These are phyloP conservation scores for Alternaria sp. DNA, from an alignment of 2,329 filamentous ascomycete genomes.

Conservation along the genomic window DNA sequence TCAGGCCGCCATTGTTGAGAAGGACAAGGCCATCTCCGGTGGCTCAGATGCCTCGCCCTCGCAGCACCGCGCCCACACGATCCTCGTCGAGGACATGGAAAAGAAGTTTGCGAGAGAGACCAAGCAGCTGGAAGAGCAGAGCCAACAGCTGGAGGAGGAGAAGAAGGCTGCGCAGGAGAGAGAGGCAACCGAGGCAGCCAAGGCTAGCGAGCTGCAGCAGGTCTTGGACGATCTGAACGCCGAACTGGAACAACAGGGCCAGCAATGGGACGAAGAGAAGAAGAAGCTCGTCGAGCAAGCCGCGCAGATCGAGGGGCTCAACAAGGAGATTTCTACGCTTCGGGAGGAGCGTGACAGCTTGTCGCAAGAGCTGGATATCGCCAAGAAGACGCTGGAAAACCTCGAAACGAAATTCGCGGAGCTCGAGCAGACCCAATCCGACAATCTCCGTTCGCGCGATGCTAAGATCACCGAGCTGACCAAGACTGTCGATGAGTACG, in stretches of 20 bases:
- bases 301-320: conserved; percentile 34
- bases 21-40: conserved; percentile 37
- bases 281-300: conserved; percentile 43
- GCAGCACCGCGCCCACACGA: conserved; percentile 28
- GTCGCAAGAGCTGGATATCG: conserved; percentile 25
- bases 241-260: conserved; percentile 44
- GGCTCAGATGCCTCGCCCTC: conserved; percentile 18
- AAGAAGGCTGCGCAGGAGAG: conserved; percentile 39
- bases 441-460: conserved; percentile 34
- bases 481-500: conserved; percentile 32
- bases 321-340: conserved; percentile 27
- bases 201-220: conserved; percentile 44
- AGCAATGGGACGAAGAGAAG: conserved; percentile 46
- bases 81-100: conserved; percentile 43
- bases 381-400: conserved; percentile 31
- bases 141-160: conserved; percentile 40
- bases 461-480: conserved; percentile 38
- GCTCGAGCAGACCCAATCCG: conserved; percentile 38
- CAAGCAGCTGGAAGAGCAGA: conserved; percentile 40
- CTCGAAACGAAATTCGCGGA: conserved; percentile 35
- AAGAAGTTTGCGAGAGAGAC: conserved; percentile 44
- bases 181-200: conserved; percentile 38
- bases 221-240: conserved; percentile 43
- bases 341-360: conserved; percentile 36
- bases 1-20: conserved; percentile 38